Base-by-base conservation (phyloP, 108 stramenopile species). In the Cyclotella baltica region DNA sequence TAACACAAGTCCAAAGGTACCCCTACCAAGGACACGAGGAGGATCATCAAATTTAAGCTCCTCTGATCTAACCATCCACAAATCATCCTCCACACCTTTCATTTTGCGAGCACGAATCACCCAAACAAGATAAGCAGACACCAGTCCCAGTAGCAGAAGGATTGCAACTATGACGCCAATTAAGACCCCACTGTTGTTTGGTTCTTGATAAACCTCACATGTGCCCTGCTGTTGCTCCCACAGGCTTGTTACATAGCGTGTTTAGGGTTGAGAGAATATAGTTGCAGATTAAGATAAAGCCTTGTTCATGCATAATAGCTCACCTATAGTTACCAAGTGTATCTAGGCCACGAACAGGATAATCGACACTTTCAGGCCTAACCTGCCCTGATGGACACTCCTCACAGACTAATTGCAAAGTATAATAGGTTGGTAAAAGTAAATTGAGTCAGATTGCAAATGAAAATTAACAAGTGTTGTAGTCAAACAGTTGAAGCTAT, bases 41-140 rank as follows among this genome's bases (percentile, higher is more conserved):
- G 89, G 87, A 50, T 85, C 70, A 34, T 65, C 51, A 46, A 88
- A 90, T 18, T 81, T 59, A n/a, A 90, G 47, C 25, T 90, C 85
- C n/a, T 57, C 46, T 28, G 72, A 64, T n/a, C 87, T 29, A 22
- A 90, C 86, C 33, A 46, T 33, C 87, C 87, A 90, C 15, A 88
- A 55, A 13, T 75, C 23, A 43, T 88, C 89, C 25, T 47, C 58
- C 25, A 77, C 71, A 22, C 70, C 67, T 13, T 68, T 70, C 55
- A 62, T 78, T 31, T 64, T 66, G 20, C 72, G 47, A n/a, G 80
- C 22, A 35, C 76, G 77, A 31, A 73, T 73, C 28, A 36, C 16
- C 40, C 8, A 43, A 43, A 43, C 8, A 34, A 47, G 11, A 35
- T 18, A 36, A 22, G 62, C 55, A 25, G 25, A 11, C 11, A 25